phyloP scores from a whole-genome alignment of 73 alveolate genomes.

The Urostyla sp. region DNA sequence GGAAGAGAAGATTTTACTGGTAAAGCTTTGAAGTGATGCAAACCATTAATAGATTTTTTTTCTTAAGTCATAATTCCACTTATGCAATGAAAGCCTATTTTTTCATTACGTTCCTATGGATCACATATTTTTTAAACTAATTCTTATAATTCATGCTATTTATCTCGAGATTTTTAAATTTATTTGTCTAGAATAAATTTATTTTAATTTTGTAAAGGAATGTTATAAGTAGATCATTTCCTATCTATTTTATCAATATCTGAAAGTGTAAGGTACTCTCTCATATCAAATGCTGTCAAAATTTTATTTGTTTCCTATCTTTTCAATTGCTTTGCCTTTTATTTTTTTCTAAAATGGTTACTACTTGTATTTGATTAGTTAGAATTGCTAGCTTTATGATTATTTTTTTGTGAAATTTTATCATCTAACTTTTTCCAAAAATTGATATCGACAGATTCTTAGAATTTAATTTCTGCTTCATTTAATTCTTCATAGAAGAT shows the following conservation, averaged over 20 bases:
- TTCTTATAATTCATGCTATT: neutral
- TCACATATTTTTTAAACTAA: no score
- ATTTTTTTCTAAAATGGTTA: neutral
- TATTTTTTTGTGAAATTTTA: neutral
- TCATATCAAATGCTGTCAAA: neutral
- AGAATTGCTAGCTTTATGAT: conserved; percentile 12
- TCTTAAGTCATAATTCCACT: no score
- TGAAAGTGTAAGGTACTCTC: neutral
- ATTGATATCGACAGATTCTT: neutral
- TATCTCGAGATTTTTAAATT: neutral
- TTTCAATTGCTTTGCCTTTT: neutral
- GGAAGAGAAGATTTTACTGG: no score
- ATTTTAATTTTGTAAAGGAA: neutral
- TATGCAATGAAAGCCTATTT: no score
- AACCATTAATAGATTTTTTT: no score
- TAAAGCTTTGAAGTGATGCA: no score
- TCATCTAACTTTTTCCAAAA: neutral
- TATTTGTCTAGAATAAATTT: conserved; percentile 7
- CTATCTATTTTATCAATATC: neutral
- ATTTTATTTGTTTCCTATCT: neutral
- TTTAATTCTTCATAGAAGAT: conserved; percentile 49
- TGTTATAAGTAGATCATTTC: neutral
- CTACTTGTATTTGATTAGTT: neutral
- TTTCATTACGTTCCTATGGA: no score
- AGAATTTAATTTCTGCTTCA: conserved; percentile 38